phyloP scores from a whole-genome alignment of 2,329 filamentous ascomycete genomes.

The Nannizzia gypsea region DNA sequence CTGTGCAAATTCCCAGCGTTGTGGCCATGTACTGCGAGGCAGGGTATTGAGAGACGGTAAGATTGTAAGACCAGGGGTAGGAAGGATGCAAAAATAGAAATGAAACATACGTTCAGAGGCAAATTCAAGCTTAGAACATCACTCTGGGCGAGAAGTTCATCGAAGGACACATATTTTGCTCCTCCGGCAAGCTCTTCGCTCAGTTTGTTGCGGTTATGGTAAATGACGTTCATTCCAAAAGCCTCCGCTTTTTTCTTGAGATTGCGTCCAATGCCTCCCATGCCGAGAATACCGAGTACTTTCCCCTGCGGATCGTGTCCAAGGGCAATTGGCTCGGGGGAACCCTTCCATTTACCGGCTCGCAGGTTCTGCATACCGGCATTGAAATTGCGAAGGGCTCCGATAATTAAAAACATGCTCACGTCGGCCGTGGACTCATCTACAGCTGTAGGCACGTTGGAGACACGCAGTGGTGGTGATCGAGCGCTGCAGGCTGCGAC shows the following conservation, averaged over 20 bases:
- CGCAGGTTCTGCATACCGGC: slow-evolving; percentile 54
- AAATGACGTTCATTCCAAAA: slow-evolving; percentile 65
- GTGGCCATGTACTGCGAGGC: not conserved
- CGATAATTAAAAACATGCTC: slow-evolving; percentile 69
- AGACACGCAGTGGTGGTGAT: slow-evolving; percentile 51
- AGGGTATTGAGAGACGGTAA: not conserved
- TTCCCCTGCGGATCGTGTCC: slow-evolving; percentile 73
- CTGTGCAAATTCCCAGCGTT: not conserved
- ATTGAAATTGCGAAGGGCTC: slow-evolving; percentile 64
- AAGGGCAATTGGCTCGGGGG: slow-evolving; percentile 39
- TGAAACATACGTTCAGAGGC: slow-evolving; percentile 60
- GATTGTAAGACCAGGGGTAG: not conserved
- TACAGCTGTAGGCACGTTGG: slow-evolving; percentile 69
- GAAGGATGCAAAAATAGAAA: not conserved
- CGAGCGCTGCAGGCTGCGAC: slow-evolving; percentile 57
- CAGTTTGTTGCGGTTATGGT: slow-evolving; percentile 59
- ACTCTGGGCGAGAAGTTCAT: slow-evolving; percentile 55
- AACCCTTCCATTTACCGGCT: slow-evolving; percentile 55
- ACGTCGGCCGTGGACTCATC: slow-evolving; percentile 75
- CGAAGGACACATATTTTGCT: slow-evolving; percentile 48
- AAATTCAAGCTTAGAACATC: slow-evolving; percentile 73
- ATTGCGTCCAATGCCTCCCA: slow-evolving; percentile 75
- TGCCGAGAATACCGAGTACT: slow-evolving; percentile 66
- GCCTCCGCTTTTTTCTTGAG: slow-evolving; percentile 60
- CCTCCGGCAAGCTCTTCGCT: slow-evolving; percentile 38